phyloP scores from a whole-genome alignment of 805 yeast species.

The Kazachstania psychrophila region DNA sequence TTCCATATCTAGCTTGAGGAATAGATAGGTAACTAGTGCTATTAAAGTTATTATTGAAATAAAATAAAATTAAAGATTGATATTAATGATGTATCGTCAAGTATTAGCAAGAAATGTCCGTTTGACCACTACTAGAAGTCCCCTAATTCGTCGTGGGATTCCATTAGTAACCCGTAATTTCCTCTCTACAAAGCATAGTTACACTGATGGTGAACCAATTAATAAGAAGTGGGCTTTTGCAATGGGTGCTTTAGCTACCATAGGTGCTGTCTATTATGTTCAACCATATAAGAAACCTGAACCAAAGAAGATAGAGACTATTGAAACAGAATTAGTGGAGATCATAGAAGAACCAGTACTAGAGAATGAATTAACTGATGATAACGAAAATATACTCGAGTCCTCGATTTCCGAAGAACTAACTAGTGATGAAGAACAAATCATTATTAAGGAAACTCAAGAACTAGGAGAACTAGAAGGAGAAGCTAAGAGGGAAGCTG shows the following conservation, averaged over 20 bases:
- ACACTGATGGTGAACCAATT: conserved; percentile 1
- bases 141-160: not conserved
- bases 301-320: conserved; percentile 1
- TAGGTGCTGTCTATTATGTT: conserved; percentile 2
- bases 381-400: not conserved
- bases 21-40: too few species aligned
- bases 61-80: not conserved
- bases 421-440: conserved; percentile 51
- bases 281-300: not conserved
- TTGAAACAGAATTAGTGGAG: not conserved
- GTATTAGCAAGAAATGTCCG: not conserved
- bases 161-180: conserved; percentile 1
- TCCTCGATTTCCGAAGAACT: too few species aligned
- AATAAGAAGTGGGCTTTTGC: conserved; percentile 1
- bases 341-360: not conserved
- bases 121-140: not conserved
- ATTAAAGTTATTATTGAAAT: too few species aligned
- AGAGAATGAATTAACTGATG: not conserved
- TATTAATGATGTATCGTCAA: conserved; percentile 3
- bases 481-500: conserved; percentile 46
- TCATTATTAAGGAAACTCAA: conserved; percentile 81
- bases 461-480: conserved; percentile 78
- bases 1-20: too few species aligned
- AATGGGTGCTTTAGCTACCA: conserved; percentile 1
- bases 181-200: not conserved